A percentile compares a stretch with the other conserved stretches of the same genome.
Conservation (phyloP, 352 stramenopile genomes). For the Albugo laibachii region DNA sequence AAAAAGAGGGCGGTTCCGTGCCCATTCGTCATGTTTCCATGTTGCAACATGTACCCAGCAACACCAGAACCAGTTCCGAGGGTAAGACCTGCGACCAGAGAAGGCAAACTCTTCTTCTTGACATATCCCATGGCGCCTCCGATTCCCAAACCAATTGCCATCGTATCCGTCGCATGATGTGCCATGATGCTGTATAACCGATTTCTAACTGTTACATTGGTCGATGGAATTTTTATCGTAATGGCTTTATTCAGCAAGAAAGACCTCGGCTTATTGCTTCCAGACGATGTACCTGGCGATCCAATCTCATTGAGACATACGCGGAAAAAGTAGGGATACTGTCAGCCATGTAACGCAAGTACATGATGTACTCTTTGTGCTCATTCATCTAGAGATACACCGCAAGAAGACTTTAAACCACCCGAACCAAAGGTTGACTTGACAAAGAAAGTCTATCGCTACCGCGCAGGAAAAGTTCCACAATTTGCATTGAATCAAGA, state of each 20-base stretch:
- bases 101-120: conserved; percentile 59
- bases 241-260: conserved; percentile 82
- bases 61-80: conserved; percentile 61
- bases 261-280: conserved; percentile 58
- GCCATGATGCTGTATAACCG: conserved; percentile 15
- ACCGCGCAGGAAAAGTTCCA: conserved; percentile 64
- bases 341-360: not conserved
- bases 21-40: conserved; percentile 61
- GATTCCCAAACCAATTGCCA: conserved; percentile 36
- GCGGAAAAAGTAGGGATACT: conserved; percentile 19
- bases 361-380: too few relatives aligned
- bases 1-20: conserved; percentile 61
- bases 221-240: too few relatives aligned
- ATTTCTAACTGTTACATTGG: too few relatives aligned
- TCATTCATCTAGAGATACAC: conserved; percentile 21
- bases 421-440: conserved; percentile 63
- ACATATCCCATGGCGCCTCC: conserved; percentile 68
- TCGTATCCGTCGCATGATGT: conserved; percentile 72
- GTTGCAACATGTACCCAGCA: conserved; percentile 59
- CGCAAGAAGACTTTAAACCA: conserved; percentile 38
- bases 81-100: conserved; percentile 57
- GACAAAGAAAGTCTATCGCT: conserved; percentile 64
- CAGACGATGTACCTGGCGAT: conserved; percentile 58
- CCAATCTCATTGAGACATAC: conserved; percentile 64
- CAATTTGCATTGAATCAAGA: conserved; percentile 54